These are phyloP conservation scores for Neoarthrinium moseri DNA, from an alignment of 2,329 filamentous ascomycete genomes.

Conservation along the genomic window DNA sequence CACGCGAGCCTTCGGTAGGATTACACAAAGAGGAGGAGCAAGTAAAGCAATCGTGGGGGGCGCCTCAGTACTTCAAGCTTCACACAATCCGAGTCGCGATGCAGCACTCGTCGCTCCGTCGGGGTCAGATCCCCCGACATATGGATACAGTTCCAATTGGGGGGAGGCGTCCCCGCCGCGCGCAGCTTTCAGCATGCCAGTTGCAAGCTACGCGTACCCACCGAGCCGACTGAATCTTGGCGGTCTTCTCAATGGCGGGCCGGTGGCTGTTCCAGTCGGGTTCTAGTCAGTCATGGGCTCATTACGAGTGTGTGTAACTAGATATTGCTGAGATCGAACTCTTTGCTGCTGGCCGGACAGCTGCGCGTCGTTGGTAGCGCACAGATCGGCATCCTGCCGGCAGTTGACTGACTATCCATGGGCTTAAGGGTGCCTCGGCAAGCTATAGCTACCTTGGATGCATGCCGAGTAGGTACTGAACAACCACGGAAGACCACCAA, in stretches of 20 bases:
- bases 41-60: not conserved
- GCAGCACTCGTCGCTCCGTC: not conserved
- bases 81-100: constrained; percentile 3
- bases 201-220: not conserved
- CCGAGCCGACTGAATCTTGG: not conserved
- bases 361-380: too few species aligned
- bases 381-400: not conserved
- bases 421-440: too few species aligned
- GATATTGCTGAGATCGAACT: too few species aligned
- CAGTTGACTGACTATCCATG: not conserved
- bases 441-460: too few species aligned
- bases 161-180: constrained; percentile 1
- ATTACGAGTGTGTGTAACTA: too few species aligned
- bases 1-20: too few species aligned
- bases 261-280: not conserved
- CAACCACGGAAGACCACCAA: too few species aligned
- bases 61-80: constrained; percentile 1
- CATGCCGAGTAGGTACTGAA: too few species aligned
- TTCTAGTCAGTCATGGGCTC: not conserved
- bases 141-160: constrained; percentile 1
- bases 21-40: too few species aligned
- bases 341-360: too few species aligned
- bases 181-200: not conserved
- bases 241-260: not conserved
- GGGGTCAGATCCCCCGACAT: constrained; percentile 8